phyloP scores from a whole-genome alignment of 148 eudicot genomes.

The Rhododendron molle region DNA sequence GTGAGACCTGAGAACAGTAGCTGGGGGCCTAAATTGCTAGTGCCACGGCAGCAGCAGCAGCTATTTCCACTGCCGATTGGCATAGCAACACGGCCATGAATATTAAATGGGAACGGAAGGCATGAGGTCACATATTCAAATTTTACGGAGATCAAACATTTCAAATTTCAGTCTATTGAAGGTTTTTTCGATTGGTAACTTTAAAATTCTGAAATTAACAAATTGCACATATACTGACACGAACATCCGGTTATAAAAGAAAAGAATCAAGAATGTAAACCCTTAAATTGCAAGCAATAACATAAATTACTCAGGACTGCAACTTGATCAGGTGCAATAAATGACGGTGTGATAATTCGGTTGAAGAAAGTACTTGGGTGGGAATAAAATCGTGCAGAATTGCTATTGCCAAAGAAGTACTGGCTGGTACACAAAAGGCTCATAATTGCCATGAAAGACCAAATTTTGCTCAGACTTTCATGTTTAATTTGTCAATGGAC shows the following conservation, averaged over 20 bases:
- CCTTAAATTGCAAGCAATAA: not conserved
- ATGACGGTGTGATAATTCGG: not conserved
- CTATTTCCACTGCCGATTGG: not conserved
- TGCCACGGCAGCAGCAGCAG: not conserved
- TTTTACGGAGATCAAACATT: too few species aligned
- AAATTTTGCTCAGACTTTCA: not conserved
- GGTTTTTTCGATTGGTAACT: too few species aligned
- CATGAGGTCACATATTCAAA: too few species aligned
- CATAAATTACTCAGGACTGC: not conserved
- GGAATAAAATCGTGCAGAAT: too few species aligned
- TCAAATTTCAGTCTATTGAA: too few species aligned
- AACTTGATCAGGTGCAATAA: not conserved
- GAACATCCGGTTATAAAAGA: too few species aligned
- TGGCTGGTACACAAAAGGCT: not conserved
- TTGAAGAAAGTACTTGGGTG: not conserved
- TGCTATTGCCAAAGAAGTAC: not conserved
- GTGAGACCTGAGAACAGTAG: not conserved
- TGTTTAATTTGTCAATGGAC: not conserved
- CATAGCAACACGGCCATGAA: not conserved
- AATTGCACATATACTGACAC: rapidly evolving
- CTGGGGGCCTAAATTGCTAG: not conserved
- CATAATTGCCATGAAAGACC: not conserved
- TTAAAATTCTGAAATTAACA: rapidly evolving
- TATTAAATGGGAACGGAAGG: not conserved
- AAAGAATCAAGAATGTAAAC: not conserved